Base-by-base conservation (phyloP, 495 filamentous ascomycete species). In the Podospora fimiseda region DNA sequence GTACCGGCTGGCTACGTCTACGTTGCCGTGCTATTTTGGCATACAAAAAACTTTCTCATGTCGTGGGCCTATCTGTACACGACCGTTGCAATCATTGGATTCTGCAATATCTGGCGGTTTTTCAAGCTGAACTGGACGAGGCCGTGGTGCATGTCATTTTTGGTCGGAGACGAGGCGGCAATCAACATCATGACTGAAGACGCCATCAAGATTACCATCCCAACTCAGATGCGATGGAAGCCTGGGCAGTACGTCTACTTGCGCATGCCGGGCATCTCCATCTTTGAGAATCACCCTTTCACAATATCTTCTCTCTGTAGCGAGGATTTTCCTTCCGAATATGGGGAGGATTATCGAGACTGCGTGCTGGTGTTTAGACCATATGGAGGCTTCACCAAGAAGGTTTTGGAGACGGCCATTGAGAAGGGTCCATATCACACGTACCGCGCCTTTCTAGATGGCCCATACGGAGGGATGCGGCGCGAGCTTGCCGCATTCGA, bases 241-340 rank as follows among this genome's bases (percentile, higher is more conserved):
- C 90, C 92, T 4, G 93, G 92, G 15, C 92, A 97, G 67, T 96
- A 92, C 56, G 87, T 97, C 20, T 97, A 96, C 61, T 75, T 97
- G 9, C 81, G 93, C 43, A 91, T 97, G 83, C 92, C 92, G 0
- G 87, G 88, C 2, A 89, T 97, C 56, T 89, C 88, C 0, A 63
- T 93, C 22, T 81, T 95, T 58, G 87, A 96, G 60, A 96, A 92
- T 59, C 92, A 97, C 54, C 92, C 92, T 3, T 97, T 97, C 67
- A 97, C 92, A 3, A 90, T 97, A 48, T 85, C 93, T 7, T 95
- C 90, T 0, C 80, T 95, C 15, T 94, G 77, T 81, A 88, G 69
- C 40, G 77, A 78, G 40, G 90, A 96, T 61, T 93, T 94, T 52
- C 89, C 89, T 8, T 95, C 90, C 11, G 83, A 85, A 43, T 95